Percentiles rank a stretch among this genome's conserved stretches.
phyloP scores from a whole-genome alignment of 257 asterid species.

The Fraxinus pennsylvanica region DNA sequence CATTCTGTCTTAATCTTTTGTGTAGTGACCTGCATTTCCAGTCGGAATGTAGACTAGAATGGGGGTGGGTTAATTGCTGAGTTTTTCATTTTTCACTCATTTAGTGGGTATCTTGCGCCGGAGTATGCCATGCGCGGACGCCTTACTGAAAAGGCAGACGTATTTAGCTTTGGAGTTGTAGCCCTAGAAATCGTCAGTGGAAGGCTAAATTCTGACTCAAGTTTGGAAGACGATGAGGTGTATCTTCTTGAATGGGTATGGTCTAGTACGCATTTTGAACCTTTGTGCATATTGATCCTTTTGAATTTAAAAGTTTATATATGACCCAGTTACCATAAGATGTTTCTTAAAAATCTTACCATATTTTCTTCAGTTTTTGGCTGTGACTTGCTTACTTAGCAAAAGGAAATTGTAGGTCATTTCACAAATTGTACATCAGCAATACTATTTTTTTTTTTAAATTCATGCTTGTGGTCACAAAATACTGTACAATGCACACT shows the following conservation, averaged over 20 bases:
- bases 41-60: background rate
- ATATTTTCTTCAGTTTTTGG: background rate
- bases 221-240: conserved; percentile 47
- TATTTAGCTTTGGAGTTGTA: conserved; percentile 71
- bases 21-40: background rate
- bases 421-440: background rate
- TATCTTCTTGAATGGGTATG: conserved; percentile 82
- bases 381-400: background rate
- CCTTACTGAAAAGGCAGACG: conserved; percentile 70
- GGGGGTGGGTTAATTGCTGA: background rate
- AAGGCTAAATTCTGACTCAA: conserved; percentile 62
- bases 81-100: conserved; percentile 12
- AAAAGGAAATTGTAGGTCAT: background rate
- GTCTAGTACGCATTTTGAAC: conserved; percentile 8
- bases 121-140: conserved; percentile 81
- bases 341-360: background rate
- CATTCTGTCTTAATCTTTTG: background rate
- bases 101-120: conserved; percentile 80
- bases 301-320: background rate
- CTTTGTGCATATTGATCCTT: background rate
- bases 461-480: background rate
- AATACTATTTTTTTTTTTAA: no score
- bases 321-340: background rate
- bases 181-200: conserved; percentile 67
- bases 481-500: background rate